These are phyloP conservation scores for Arachnopeziza araneosa DNA, from an alignment of 2,329 filamentous ascomycete species.

Conservation along the genomic window DNA sequence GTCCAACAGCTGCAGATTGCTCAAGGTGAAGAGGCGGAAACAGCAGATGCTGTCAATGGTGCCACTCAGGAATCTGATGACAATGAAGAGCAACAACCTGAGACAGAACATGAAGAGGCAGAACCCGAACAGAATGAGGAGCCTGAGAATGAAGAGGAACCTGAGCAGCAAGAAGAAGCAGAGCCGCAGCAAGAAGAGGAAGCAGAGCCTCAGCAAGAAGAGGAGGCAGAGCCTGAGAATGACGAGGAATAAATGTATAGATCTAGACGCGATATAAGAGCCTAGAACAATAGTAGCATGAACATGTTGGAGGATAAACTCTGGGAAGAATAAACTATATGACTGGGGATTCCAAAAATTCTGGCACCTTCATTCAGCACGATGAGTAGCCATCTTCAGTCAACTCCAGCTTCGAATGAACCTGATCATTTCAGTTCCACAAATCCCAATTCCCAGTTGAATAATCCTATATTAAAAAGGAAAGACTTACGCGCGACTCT, in stretches of 20 bases:
- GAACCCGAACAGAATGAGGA: background rate
- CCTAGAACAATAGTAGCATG: background rate
- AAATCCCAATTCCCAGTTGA: background rate
- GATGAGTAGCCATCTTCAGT: no score
- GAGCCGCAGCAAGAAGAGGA: background rate
- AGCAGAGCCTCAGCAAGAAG: background rate
- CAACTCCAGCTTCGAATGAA: background rate
- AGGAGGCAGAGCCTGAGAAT: slow-evolving; percentile 1
- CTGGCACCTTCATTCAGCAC: no score
- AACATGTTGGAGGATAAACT: background rate
- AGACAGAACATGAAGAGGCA: background rate
- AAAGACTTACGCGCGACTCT: no score
- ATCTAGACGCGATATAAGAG: background rate
- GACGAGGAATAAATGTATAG: background rate
- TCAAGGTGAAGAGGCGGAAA: background rate
- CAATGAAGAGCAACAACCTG: background rate
- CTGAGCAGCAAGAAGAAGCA: background rate
- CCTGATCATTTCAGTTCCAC: background rate
- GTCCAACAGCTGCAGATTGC: background rate
- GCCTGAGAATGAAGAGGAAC: background rate
- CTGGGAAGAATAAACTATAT: background rate
- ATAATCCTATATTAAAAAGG: no score
- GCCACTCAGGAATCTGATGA: background rate
- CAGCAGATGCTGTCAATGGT: background rate
- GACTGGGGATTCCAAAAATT: no score